Conservation (phyloP, 1,284 basidiomycete species). For the Agaricales sp. region DNA sequence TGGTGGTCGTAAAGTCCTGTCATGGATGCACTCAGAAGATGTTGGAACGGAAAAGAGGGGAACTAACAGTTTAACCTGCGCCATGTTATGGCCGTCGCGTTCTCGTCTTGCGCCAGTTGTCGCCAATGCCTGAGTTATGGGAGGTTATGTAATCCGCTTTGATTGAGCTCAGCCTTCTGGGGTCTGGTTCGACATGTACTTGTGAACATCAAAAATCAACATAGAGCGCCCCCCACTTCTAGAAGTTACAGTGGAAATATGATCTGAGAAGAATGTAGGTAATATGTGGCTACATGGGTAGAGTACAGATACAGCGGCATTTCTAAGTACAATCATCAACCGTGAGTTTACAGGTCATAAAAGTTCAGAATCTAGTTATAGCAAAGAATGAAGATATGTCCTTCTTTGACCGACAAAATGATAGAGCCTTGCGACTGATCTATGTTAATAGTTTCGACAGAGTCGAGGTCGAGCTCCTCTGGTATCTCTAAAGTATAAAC, state of each 20-base stretch:
- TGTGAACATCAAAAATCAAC: too few relatives aligned
- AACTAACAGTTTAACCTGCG: not conserved
- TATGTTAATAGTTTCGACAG: slow-evolving; percentile 65
- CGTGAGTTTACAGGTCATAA: too few relatives aligned
- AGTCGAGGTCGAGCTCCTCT: slow-evolving; percentile 48
- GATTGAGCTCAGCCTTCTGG: too few relatives aligned
- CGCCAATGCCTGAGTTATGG: not conserved
- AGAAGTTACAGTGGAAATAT: too few relatives aligned
- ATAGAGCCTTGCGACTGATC: slow-evolving; percentile 69
- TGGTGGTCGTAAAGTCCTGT: slow-evolving; percentile 64
- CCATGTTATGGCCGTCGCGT: not conserved
- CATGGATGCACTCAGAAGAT: not conserved
- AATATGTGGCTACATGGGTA: too few relatives aligned
- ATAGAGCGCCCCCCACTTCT: too few relatives aligned
- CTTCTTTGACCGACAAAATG: slow-evolving; percentile 54
- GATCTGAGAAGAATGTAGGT: too few relatives aligned
- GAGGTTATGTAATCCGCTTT: too few relatives aligned
- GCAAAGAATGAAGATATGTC: slow-evolving; percentile 61
- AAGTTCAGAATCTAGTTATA: slow-evolving; percentile 58
- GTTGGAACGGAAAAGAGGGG: not conserved
- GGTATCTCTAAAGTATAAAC: slow-evolving; percentile 55
- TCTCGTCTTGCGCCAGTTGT: too few relatives aligned
- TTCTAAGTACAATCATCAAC: too few relatives aligned
- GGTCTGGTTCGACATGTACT: too few relatives aligned
- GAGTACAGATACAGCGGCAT: not conserved